Percentiles rank a stretch among this genome's conserved stretches.
These are phyloP conservation scores for Trametes polyzona DNA, from an alignment of 1,284 basidiomycete genomes.

Conservation along the genomic window DNA sequence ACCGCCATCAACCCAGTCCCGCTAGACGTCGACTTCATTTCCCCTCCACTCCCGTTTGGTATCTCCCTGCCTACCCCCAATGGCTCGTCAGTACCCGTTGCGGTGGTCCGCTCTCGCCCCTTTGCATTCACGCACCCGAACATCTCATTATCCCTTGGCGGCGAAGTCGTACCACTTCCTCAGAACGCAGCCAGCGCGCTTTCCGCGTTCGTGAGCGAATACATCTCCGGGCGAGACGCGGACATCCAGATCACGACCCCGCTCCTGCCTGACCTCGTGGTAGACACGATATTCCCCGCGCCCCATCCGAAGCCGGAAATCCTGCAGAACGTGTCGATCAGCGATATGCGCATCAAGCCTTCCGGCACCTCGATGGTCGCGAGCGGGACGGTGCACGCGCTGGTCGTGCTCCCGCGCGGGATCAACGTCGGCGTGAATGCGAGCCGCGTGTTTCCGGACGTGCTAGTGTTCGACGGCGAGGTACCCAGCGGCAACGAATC, in stretches of 20 bases:
- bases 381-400: conserved; percentile 66
- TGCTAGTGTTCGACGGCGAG: conserved; percentile 74
- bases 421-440: conserved; percentile 66
- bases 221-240: conserved; percentile 58
- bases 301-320: conserved; percentile 64
- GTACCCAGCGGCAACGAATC: conserved; percentile 41
- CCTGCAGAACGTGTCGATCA: conserved; percentile 70
- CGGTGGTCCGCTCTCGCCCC: conserved; percentile 54
- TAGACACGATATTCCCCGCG: conserved; percentile 63
- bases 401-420: conserved; percentile 66
- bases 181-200: conserved; percentile 49
- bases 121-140: conserved; percentile 69
- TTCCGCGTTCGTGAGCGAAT: conserved; percentile 63
- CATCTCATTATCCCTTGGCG: conserved; percentile 59
- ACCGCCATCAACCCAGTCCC: conserved; percentile 60
- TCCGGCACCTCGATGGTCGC: conserved; percentile 54
- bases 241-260: conserved; percentile 61
- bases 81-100: conserved; percentile 46
- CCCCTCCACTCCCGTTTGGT: conserved; percentile 62
- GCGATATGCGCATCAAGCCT: conserved; percentile 71
- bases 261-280: conserved; percentile 49
- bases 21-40: conserved; percentile 47
- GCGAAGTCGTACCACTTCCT: conserved; percentile 60
- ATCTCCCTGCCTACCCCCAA: conserved; percentile 50
- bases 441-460: conserved; percentile 68